Conservation (phyloP, 1,284 basidiomycete genomes). For the Rhodotorula sp. region DNA sequence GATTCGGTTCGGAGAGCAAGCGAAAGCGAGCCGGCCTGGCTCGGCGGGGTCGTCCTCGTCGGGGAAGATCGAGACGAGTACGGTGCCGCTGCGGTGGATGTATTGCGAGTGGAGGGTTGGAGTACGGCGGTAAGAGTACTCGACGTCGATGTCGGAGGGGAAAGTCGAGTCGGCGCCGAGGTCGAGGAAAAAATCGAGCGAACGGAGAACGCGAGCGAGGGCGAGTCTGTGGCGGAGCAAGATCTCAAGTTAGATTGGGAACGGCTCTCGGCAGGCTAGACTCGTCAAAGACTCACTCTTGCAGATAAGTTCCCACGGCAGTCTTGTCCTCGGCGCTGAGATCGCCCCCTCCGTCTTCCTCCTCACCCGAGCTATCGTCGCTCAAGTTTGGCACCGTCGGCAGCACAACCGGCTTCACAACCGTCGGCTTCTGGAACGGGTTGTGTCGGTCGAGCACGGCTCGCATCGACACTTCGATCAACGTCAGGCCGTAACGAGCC, state of each 20-base stretch:
- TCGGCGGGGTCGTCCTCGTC: slow-evolving; percentile 58
- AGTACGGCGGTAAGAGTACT: slow-evolving; percentile 77
- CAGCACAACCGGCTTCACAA: slow-evolving; percentile 52
- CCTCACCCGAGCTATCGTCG: slow-evolving; percentile 8
- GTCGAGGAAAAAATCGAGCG: slow-evolving; percentile 44
- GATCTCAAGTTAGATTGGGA: too few species aligned
- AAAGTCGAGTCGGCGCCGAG: slow-evolving; percentile 78
- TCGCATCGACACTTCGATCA: slow-evolving; percentile 75
- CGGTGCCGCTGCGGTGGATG: slow-evolving; percentile 79
- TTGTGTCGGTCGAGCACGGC: slow-evolving; percentile 58
- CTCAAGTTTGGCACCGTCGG: slow-evolving; percentile 14
- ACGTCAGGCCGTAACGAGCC: slow-evolving; percentile 83
- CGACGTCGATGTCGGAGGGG: slow-evolving; percentile 73
- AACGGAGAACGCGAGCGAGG: slow-evolving; percentile 34
- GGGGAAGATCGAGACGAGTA: slow-evolving; percentile 64
- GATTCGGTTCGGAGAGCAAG: slow-evolving; percentile 82
- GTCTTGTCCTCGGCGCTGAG: not conserved
- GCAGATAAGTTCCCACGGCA: not conserved
- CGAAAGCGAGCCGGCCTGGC: slow-evolving; percentile 53
- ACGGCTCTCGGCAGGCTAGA: not conserved
- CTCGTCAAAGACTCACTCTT: not conserved
- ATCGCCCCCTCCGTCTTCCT: not conserved
- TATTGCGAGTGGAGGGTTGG: slow-evolving; percentile 80
- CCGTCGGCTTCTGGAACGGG: slow-evolving; percentile 78
- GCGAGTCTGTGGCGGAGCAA: slow-evolving; percentile 21